Base-by-base conservation (phyloP, 805 yeast species). In the Zygosaccharomyces bailii region DNA sequence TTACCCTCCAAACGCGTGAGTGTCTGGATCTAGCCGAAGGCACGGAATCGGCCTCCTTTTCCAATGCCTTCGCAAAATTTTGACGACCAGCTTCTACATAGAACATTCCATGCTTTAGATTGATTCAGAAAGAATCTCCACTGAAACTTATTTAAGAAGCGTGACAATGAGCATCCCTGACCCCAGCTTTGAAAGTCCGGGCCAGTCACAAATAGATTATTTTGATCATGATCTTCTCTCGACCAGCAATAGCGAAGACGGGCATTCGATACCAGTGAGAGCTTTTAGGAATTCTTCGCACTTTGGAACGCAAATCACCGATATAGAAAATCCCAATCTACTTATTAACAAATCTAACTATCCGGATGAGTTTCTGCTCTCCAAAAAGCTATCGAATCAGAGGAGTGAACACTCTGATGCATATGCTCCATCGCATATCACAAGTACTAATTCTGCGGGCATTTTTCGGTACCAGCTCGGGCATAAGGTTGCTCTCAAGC, bases 401-500 rank as follows among this genome's bases (percentile, higher is more conserved):
- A 8, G 14, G 5, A 37, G 40, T 14, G 40, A 37, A 10, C 40
- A 37, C 6, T 37, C 40, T 1, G 49, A 48, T 18, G 19, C 35
- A 10, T 51, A 54, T 24, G 39, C 47, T 6, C 44, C 53, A 21
- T 49, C 59, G 3, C 51, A 52, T n/a, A 39, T 52, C 27, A 49
- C 54, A 5, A 49, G 50, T 21, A 47, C 49, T 4, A 45, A 46
- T 5, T 49, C 59, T 16, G 38, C 49, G 24, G 47, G 55, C 5
- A 50, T 46, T 23, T 49, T 55, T 34, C 24, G 51, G n/a, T 51
- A 53, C 18, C 54, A 52, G 8, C 40, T 49, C 5, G 50, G 57
- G 34, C 57, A 54, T 48, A 60, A 59, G 43, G 54, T 66, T 13
- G 56, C 56, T 7, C 51, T 67, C 18, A 55, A 55, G 23, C 56